Base-by-base conservation (phyloP, 345 rosid species). In the Geranium rotundifolium region DNA sequence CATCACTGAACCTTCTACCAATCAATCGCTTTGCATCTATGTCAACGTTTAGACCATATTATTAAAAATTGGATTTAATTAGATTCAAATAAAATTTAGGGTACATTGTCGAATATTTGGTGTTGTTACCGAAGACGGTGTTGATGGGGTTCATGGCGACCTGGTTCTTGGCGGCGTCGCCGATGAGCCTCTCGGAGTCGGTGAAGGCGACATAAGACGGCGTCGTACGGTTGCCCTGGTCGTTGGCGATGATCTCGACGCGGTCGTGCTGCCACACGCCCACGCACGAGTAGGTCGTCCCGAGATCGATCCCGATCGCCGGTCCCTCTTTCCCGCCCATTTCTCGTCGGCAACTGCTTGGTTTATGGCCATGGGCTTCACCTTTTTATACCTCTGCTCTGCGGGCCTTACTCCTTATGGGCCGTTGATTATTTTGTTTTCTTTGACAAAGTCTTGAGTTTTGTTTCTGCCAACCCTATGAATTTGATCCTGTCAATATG, bases 161-260 rank as follows among this genome's bases (percentile, higher is more conserved):
- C 66, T 70, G 78, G 62, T 74, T 74, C 71, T 74, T 74, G 12
- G 77, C 77, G 16, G 73, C 73, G 17, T 73, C 77, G 16, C 77
- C 77, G 16, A 73, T 69, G 62, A 73, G 57, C n/a, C 74, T 63
- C 69, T 74, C 78, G 1, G 75, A 27, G 15, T 74, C 74, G 2
- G 74, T 74, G 50, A 74, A 74, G 4, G 59, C 78, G 13, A 74
- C 78, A 54, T 73, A 73, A 39, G 77, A 73, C 6, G 77, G 77
- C 29, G 77, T 73, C 14, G 73, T 73, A 10, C 77, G 49, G 64
- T 73, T 73, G 13, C 77, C 77, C 30, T 73, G 77, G 29, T 73
- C 72, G 34, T 72, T 72, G 17, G 76, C 72, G 4, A 72, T 72
- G 46, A 72, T 72, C 19, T 72, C 76, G 2, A 73, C 76, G 8